phyloP scores from a whole-genome alignment of 371 early-diverging fungal genomes.

The Apophysomyces variabilis region DNA sequence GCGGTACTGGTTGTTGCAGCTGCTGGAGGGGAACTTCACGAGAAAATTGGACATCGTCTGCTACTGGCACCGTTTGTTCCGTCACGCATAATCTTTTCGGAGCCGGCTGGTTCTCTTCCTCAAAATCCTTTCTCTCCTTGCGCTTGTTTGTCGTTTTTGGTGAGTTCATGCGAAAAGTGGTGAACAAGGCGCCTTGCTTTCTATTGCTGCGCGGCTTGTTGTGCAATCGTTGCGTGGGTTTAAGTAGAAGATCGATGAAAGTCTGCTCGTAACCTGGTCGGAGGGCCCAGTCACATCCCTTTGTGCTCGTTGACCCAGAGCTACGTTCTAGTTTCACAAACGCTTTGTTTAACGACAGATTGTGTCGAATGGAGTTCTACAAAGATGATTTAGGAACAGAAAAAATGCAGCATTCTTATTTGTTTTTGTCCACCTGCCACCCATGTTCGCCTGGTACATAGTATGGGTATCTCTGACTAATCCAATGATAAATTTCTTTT shows the following conservation, averaged over 20 bases:
- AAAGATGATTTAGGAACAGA: neutral
- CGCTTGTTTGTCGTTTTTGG: neutral
- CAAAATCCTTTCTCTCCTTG: neutral
- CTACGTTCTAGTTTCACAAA: slow-evolving; percentile 83
- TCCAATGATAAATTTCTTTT: slow-evolving; percentile 86
- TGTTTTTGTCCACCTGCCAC: slow-evolving; percentile 66
- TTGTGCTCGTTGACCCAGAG: slow-evolving; percentile 73
- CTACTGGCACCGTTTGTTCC: neutral
- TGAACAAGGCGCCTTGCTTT: neutral
- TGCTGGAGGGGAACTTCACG: neutral
- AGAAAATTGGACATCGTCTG: neutral
- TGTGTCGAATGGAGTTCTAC: slow-evolving; percentile 96
- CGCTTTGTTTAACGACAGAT: slow-evolving; percentile 82
- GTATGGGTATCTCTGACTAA: slow-evolving; percentile 71
- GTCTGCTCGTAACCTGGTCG: slow-evolving; percentile 53
- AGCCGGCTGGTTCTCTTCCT: too few relatives aligned
- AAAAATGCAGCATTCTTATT: neutral
- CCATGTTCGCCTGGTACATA: slow-evolving; percentile 68
- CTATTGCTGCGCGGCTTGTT: neutral
- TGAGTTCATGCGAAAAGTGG: neutral
- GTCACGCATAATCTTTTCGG: neutral
- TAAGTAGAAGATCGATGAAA: slow-evolving; percentile 43
- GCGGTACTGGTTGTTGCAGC: neutral
- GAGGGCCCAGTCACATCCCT: slow-evolving; percentile 90
- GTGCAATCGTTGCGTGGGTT: slow-evolving; percentile 32